A percentile compares a stretch with the other conserved stretches of the same genome.
phyloP scores from a whole-genome alignment of 768 basidiomycete species.

The Trametes meyenii region DNA sequence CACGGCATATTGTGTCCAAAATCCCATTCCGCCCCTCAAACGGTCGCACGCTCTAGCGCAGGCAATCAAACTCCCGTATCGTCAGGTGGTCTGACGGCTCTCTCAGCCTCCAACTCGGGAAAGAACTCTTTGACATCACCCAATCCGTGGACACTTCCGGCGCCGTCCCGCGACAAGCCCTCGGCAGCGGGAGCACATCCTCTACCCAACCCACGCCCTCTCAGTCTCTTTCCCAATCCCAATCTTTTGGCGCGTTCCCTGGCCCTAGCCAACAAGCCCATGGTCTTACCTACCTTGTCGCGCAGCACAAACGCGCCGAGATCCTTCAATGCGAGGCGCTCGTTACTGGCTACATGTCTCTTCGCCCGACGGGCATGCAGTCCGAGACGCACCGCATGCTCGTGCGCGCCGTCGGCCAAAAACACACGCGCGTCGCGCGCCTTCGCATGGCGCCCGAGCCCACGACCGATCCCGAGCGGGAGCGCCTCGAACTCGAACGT shows the following conservation, averaged over 20 bases:
- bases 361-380: constrained; percentile 89
- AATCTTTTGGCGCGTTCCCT: constrained; percentile 29
- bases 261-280: constrained; percentile 48
- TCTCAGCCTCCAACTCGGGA: constrained; percentile 86
- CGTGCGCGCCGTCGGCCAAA: constrained; percentile 83
- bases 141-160: constrained; percentile 80
- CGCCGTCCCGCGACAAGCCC: constrained; percentile 57
- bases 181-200: constrained; percentile 45
- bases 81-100: constrained; percentile 97
- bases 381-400: constrained; percentile 88
- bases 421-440: constrained; percentile 79
- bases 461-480: constrained; percentile 73
- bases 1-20: constrained; percentile 4
- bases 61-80: constrained; percentile 88
- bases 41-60: constrained; percentile 48
- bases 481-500: constrained; percentile 67
- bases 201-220: constrained; percentile 27
- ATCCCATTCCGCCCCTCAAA: background rate
- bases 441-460: constrained; percentile 82
- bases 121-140: constrained; percentile 91
- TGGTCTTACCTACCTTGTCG: constrained; percentile 86
- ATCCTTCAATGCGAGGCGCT: constrained; percentile 86
- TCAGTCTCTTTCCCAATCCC: constrained; percentile 40
- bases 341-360: constrained; percentile 79
- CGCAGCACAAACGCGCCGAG: constrained; percentile 83